Base-by-base conservation (phyloP, 2,329 filamentous ascomycete genomes). In the Hymenoscyphus linearis region DNA sequence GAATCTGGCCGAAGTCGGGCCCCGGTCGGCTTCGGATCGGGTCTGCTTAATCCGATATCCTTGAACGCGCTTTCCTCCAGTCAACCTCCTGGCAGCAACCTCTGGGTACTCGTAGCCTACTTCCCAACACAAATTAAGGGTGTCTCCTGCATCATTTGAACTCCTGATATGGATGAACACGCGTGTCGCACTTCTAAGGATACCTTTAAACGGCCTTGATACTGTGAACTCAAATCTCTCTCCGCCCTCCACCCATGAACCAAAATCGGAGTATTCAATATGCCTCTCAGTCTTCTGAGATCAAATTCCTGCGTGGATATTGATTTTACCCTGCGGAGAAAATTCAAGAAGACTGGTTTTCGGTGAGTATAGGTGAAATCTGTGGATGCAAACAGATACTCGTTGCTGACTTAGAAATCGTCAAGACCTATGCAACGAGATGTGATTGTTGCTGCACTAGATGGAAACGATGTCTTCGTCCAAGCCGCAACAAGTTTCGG, bases 401-500 rank as follows among this genome's bases (percentile, higher is more conserved):
- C 18, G 31, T n/a, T n/a, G 13, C 54, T 22, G 31, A 60, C 62
- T 70, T 14, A 68, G 26, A 13, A 27, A 10, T n/a, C 50, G n/a
- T 63, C 18, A 63, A 92, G 91, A 68, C 91, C 92, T 12, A 79
- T 90, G 40, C 93, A 97, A 72, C 85, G 90, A 62, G 92, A 98
- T 70, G 92, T 97, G 60, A 93, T 98, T 60, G 80, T 83, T 61
- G 89, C 91, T 7, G 90, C 90, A 2, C 80, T 97, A 9, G 85
- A 89, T 60, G 89, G 91, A 16, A 82, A 93, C 65, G 93, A 98
- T 86, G 89, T 98, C 52, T 97, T 96, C 71, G 83, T 98, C 0
- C 93, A 97, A 75, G 93, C 93, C 54, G 90, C 90, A 59, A 93
- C 90, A 2, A 91, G 88, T 10, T 97, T 97, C 74, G 93, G 93